Evolutionary conservation across 345 rosid genomes (phyloP).

Genomic region (Eucalyptus tenuipes): DNA sequence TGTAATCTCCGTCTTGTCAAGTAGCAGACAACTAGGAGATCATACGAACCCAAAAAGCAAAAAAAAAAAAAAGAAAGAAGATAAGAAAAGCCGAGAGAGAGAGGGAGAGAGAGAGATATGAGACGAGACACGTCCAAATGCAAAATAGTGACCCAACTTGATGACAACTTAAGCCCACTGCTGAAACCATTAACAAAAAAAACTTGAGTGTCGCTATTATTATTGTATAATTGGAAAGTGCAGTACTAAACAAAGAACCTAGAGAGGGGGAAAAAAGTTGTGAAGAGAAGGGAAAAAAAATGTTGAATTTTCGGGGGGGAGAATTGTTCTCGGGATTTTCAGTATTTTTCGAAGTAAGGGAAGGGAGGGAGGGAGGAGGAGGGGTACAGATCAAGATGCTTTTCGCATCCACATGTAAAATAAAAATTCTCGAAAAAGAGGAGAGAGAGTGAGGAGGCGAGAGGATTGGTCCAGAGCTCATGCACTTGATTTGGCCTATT

Average conservation of each 20-base stretch:
- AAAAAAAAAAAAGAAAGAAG: too few relatives aligned
- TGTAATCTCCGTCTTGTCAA: neutral
- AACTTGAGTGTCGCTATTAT: neutral
- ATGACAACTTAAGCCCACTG: neutral
- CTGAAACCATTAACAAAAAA: neutral
- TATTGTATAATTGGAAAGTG: neutral
- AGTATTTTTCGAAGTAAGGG: conserved; percentile 6
- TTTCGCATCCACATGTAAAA: neutral
- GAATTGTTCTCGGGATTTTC: conserved; percentile 41
- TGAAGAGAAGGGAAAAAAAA: neutral
- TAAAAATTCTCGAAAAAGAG: neutral
- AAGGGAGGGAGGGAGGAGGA: neutral
- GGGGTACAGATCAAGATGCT: neutral
- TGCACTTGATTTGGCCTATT: conserved; percentile 36
- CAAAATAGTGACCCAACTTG: neutral
- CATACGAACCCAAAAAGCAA: neutral
- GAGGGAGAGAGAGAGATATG: neutral
- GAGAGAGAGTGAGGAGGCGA: neutral
- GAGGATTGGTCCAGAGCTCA: conserved; percentile 30
- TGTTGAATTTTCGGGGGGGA: neutral
- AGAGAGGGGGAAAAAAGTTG: neutral
- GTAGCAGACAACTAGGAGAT: neutral
- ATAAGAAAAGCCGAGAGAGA: neutral
- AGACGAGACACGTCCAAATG: neutral
- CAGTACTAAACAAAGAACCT: neutral